Evolutionary conservation across 257 asterid species (phyloP).

Genomic region (Penstemon eatonii): DNA sequence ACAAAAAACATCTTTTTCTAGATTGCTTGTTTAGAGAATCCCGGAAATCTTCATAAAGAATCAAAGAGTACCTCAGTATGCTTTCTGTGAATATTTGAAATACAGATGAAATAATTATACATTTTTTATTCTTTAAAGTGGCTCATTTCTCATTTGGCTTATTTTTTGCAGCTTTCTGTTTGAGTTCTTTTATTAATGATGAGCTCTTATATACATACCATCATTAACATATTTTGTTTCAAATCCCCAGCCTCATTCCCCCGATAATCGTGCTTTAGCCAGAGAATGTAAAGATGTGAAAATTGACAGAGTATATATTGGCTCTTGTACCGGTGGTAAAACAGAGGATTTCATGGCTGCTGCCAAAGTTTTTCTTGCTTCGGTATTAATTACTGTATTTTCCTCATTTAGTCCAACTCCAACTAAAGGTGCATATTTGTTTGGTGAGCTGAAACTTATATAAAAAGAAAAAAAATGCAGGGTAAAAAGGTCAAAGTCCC

Average conservation of each 20-base stretch:
- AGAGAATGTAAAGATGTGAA: slow-evolving; percentile 94
- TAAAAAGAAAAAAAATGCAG: slow-evolving; percentile 34
- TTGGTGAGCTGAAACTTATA: slow-evolving; percentile 19
- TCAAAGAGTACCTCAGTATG: no score
- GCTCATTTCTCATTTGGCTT: slow-evolving; percentile 3
- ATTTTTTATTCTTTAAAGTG: background rate
- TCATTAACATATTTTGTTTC: slow-evolving; percentile 1
- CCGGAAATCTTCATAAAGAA: no score
- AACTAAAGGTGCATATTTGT: background rate
- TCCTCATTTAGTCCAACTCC: background rate
- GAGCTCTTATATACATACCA: background rate
- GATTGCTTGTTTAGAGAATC: background rate
- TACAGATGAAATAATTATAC: background rate
- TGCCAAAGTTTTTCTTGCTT: slow-evolving; percentile 83
- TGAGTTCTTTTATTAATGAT: background rate
- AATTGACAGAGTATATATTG: slow-evolving; percentile 90
- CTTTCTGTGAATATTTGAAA: background rate
- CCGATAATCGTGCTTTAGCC: slow-evolving; percentile 94
- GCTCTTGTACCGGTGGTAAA: slow-evolving; percentile 98
- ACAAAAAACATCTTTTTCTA: background rate
- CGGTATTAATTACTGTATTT: slow-evolving; percentile 46
- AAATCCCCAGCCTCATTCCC: slow-evolving; percentile 84
- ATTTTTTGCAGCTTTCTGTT: slow-evolving; percentile 1
- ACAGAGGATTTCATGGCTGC: slow-evolving; percentile 98
- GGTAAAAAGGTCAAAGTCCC: slow-evolving; percentile 97